Percentiles rank a stretch among this genome's conserved stretches.
Evolutionary conservation across 2,329 filamentous ascomycete species (phyloP).

Genomic region (Diplodia intermedia): DNA sequence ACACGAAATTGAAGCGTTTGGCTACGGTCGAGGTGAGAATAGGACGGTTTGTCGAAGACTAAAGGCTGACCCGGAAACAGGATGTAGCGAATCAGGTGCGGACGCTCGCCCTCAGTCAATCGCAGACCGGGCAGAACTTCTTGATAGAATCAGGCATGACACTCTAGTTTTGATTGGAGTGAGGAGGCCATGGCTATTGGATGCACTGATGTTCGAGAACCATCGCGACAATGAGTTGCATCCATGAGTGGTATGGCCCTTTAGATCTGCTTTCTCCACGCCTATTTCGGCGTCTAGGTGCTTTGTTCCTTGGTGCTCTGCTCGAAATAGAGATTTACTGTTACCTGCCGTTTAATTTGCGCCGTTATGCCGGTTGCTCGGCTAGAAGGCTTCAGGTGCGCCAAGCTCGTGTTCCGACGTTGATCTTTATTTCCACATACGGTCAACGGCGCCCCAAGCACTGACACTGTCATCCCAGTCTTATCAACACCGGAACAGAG

Average conservation of each 20-base stretch:
- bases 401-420: constrained; percentile 14
- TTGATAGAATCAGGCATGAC: constrained; percentile 39
- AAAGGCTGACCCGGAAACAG: constrained; percentile 10
- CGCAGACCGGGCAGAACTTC: constrained; percentile 49
- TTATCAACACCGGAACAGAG: background rate
- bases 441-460: background rate
- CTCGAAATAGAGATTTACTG: constrained; percentile 12
- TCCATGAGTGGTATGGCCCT: constrained; percentile 42
- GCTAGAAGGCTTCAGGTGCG: background rate
- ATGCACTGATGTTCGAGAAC: too few relatives aligned
- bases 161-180: too few relatives aligned
- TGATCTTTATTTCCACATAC: constrained; percentile 26
- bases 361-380: constrained; percentile 12
- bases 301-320: background rate
- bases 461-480: background rate
- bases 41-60: background rate
- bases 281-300: background rate
- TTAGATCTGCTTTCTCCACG: constrained; percentile 31
- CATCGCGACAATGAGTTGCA: too few relatives aligned
- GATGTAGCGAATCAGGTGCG: constrained; percentile 49
- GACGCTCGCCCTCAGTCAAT: constrained; percentile 44
- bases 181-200: too few relatives aligned
- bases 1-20: constrained; percentile 58
- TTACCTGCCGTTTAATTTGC: constrained; percentile 11
- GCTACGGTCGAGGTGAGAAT: constrained; percentile 58